Evolutionary conservation across 768 basidiomycete genomes (phyloP).

Genomic region (Candolleomyces efflorescens): DNA sequence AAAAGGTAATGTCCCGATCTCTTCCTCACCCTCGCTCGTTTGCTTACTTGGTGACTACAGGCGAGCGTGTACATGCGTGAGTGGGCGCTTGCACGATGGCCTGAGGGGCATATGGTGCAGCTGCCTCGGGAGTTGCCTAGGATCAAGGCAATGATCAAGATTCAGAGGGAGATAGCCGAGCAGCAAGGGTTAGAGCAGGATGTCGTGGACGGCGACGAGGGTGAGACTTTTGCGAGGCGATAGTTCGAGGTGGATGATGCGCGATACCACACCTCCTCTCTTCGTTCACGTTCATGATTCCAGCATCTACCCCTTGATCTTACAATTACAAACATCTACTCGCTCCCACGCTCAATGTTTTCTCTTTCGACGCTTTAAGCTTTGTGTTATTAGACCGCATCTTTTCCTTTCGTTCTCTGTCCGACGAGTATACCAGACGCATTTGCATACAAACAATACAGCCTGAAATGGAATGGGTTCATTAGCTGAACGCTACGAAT

Average conservation of each 20-base stretch:
- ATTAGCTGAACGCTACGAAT: too few relatives aligned
- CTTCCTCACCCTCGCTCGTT: not conserved
- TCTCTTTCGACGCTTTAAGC: too few relatives aligned
- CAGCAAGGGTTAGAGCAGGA: conserved; percentile 11
- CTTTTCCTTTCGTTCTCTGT: too few relatives aligned
- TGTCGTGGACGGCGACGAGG: conserved; percentile 10
- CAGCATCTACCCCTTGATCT: too few relatives aligned
- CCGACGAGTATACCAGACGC: too few relatives aligned
- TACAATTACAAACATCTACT: too few relatives aligned
- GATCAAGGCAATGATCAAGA: conserved; percentile 53
- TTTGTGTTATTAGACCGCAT: too few relatives aligned
- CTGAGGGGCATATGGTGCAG: conserved; percentile 54
- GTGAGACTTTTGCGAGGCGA: conserved; percentile 5
- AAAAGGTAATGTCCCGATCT: conserved; percentile 68
- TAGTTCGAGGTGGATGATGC: not conserved
- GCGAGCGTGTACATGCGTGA: conserved; percentile 78
- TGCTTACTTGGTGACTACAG: conserved; percentile 28
- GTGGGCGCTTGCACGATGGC: conserved; percentile 82
- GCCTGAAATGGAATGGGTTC: too few relatives aligned
- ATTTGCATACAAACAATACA: too few relatives aligned
- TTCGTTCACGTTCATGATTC: not conserved
- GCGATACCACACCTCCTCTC: not conserved
- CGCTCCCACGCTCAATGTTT: too few relatives aligned
- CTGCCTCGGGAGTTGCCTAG: conserved; percentile 54
- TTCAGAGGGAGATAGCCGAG: conserved; percentile 32